Conservation (phyloP, 371 early-diverging fungal genomes). For the Rhizopus arrhizus region DNA sequence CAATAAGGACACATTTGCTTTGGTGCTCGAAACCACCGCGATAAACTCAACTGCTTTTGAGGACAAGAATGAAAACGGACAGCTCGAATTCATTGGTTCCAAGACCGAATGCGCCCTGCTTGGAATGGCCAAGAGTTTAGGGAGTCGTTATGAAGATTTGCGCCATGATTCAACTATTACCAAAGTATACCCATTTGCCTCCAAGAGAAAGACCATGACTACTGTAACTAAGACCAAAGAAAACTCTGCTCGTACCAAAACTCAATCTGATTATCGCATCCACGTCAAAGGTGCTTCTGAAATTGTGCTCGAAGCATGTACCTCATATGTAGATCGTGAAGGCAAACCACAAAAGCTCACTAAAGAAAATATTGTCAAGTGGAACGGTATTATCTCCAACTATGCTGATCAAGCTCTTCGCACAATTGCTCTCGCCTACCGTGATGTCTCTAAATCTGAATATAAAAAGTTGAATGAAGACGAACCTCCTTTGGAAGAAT, state of each 20-base stretch:
- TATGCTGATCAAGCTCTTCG: constrained; percentile 88
- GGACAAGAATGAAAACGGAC: constrained; percentile 75
- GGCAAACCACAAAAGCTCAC: constrained; percentile 60
- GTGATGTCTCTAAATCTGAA: constrained; percentile 51
- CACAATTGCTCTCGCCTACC: constrained; percentile 85
- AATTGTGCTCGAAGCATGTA: constrained; percentile 70
- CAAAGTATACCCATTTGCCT: constrained; percentile 81
- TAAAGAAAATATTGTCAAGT: constrained; percentile 44
- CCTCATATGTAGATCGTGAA: constrained; percentile 57
- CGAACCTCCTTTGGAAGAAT: constrained; percentile 61
- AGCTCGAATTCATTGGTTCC: constrained; percentile 79
- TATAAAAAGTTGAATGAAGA: constrained; percentile 38
- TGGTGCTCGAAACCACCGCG: constrained; percentile 68
- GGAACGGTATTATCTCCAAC: constrained; percentile 62
- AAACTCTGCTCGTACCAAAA: constrained; percentile 37
- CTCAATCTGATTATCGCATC: constrained; percentile 55
- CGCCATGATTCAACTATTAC: constrained; percentile 61
- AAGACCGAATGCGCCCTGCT: constrained; percentile 95
- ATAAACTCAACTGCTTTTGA: constrained; percentile 92
- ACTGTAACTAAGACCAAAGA: constrained; percentile 52
- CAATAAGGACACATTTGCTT: constrained; percentile 28
- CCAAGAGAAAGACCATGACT: constrained; percentile 82
- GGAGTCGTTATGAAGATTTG: constrained; percentile 61
- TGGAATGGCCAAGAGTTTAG: constrained; percentile 65
- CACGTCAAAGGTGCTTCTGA: constrained; percentile 88